Evolutionary conservation across 495 filamentous ascomycete species (phyloP).

Genomic region (Aspergillus baeticus): DNA sequence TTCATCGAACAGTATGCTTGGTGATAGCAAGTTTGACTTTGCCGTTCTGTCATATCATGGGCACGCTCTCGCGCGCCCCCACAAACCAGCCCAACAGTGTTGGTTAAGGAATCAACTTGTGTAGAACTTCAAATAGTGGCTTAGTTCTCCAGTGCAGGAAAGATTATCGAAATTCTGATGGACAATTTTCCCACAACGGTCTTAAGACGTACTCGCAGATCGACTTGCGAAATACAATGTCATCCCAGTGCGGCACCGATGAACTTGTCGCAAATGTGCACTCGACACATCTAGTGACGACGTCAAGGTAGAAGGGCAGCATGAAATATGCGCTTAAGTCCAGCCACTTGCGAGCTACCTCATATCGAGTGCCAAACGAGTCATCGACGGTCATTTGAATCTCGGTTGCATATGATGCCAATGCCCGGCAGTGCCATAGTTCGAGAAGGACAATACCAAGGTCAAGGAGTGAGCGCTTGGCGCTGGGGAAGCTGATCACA

Average conservation of each 20-base stretch:
- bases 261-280: slow-evolving; percentile 9
- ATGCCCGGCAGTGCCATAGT: background rate
- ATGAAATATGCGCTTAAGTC: background rate
- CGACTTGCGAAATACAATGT: slow-evolving; percentile 6
- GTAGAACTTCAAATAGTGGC: too few species aligned
- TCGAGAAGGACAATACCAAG: slow-evolving; percentile 14
- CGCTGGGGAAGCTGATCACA: background rate
- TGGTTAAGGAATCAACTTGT: too few species aligned
- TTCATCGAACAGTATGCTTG: too few species aligned
- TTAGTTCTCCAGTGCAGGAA: too few species aligned
- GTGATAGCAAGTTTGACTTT: too few species aligned
- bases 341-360: background rate
- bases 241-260: background rate
- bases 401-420: background rate
- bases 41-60: too few species aligned
- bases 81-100: too few species aligned
- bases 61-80: too few species aligned
- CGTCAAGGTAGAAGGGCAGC: slow-evolving; percentile 3
- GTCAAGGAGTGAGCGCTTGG: background rate
- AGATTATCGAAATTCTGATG: background rate
- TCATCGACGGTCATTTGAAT: background rate
- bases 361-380: background rate
- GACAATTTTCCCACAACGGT: slow-evolving; percentile 11
- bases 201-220: slow-evolving; percentile 10
- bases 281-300: slow-evolving; percentile 10